A percentile compares a stretch with the other conserved stretches of the same genome.
Conservation (phyloP, 495 filamentous ascomycete species). For the Tuber umbilicatum region DNA sequence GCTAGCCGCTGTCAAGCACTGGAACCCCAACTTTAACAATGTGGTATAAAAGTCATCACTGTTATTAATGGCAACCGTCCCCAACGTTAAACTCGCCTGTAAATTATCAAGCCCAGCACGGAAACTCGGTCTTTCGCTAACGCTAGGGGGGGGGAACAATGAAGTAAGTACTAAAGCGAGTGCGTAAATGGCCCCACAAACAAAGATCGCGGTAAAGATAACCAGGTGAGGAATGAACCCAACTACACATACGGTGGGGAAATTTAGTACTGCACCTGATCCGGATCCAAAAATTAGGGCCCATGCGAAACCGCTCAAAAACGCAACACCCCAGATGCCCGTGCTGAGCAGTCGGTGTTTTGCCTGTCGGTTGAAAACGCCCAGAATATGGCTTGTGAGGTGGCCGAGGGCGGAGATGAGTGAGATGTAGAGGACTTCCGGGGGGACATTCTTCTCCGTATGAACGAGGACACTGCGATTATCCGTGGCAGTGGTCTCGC, state of each 20-base stretch:
- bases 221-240: slow-evolving; percentile 90
- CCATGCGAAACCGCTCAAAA: slow-evolving; percentile 46
- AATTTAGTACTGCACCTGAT: slow-evolving; percentile 55
- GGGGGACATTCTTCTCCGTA: slow-evolving; percentile 62
- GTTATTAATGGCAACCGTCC: slow-evolving; percentile 67
- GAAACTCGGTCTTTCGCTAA: slow-evolving; percentile 45
- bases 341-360: slow-evolving; percentile 75
- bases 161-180: slow-evolving; percentile 71
- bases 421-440: slow-evolving; percentile 78
- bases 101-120: slow-evolving; percentile 57
- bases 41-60: slow-evolving; percentile 94
- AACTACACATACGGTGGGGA: slow-evolving; percentile 89
- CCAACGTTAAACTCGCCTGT: slow-evolving; percentile 80
- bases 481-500: slow-evolving; percentile 28
- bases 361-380: slow-evolving; percentile 68
- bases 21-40: slow-evolving; percentile 76
- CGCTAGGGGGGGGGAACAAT: slow-evolving; percentile 58
- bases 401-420: slow-evolving; percentile 86
- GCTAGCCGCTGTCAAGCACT: slow-evolving; percentile 79
- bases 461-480: slow-evolving; percentile 21
- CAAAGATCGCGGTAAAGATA: slow-evolving; percentile 66
- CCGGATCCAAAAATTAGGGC: slow-evolving; percentile 43
- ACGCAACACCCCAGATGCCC: slow-evolving; percentile 78
- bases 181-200: slow-evolving; percentile 67
- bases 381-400: slow-evolving; percentile 74